Conservation (phyloP, 78 protist species). For the Dictyostelium capitatum region DNA sequence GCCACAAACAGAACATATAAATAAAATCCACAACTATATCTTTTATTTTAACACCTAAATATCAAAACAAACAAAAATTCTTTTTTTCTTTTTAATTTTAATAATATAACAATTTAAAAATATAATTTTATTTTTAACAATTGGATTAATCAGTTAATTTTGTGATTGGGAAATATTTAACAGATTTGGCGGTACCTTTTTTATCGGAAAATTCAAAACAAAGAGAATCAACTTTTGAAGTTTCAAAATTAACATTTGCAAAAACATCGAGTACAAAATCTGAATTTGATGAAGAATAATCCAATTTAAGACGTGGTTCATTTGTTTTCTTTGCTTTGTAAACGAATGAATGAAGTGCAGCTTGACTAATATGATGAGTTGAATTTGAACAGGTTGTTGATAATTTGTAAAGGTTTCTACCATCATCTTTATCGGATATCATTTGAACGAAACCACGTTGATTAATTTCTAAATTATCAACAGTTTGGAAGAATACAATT, state of each 20-base stretch:
- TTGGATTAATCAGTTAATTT: constrained; percentile 10
- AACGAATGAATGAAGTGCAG: neutral
- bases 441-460: constrained; percentile 18
- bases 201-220: constrained; percentile 7
- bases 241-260: constrained; percentile 36
- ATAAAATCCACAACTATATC: no score
- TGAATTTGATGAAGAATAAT: neutral
- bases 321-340: constrained; percentile 29
- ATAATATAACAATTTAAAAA: no score
- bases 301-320: neutral
- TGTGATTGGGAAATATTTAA: constrained; percentile 31
- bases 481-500: constrained; percentile 56
- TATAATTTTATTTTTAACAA: no score
- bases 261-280: neutral
- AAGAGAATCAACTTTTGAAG: neutral
- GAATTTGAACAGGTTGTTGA: neutral
- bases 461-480: constrained; percentile 1
- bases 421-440: neutral
- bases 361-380: constrained; percentile 5
- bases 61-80: no score
- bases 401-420: neutral
- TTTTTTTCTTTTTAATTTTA: no score
- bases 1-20: no score
- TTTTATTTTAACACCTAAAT: no score
- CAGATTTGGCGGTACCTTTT: neutral